Evolutionary conservation across 2,329 filamentous ascomycete species (phyloP).

Genomic region (Sphaerostilbella broomeana): DNA sequence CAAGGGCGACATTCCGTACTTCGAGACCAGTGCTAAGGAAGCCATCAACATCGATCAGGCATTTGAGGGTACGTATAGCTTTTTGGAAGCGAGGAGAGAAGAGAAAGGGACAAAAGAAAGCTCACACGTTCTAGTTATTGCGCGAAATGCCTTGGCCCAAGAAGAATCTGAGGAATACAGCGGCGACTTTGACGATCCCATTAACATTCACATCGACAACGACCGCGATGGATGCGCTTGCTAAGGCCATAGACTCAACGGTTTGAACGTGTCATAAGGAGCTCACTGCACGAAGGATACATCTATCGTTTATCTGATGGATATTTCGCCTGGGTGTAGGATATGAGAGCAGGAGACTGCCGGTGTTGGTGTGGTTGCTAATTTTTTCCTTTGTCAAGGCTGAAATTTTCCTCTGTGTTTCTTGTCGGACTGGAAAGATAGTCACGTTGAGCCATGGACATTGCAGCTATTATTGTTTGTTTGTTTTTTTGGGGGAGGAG

Average conservation of each 20-base stretch:
- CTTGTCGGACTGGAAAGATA: slow-evolving; percentile 1
- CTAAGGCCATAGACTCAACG: slow-evolving; percentile 38
- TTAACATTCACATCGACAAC: slow-evolving; percentile 95
- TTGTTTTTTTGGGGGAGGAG: slow-evolving; percentile 4
- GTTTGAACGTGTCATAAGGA: slow-evolving; percentile 3
- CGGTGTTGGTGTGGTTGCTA: slow-evolving; percentile 13
- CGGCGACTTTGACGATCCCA: slow-evolving; percentile 94
- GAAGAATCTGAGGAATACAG: slow-evolving; percentile 98
- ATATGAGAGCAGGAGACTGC: slow-evolving; percentile 14
- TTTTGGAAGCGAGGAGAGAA: background rate
- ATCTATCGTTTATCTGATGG: slow-evolving; percentile 8
- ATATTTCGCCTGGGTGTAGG: slow-evolving; percentile 14
- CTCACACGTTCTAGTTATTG: slow-evolving; percentile 62
- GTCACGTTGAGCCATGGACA: slow-evolving; percentile 1
- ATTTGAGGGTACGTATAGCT: slow-evolving; percentile 50
- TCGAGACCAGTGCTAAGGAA: slow-evolving; percentile 98
- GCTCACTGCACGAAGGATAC: no score
- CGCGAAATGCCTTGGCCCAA: slow-evolving; percentile 88
- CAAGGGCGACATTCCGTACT: slow-evolving; percentile 96
- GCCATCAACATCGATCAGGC: slow-evolving; percentile 92
- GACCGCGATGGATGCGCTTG: slow-evolving; percentile 90
- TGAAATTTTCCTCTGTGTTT: background rate
- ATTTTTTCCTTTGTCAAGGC: background rate
- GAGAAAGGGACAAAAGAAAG: background rate
- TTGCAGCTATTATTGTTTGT: slow-evolving; percentile 1